phyloP scores from a whole-genome alignment of 768 basidiomycete species.

The Tremella mesenterica region DNA sequence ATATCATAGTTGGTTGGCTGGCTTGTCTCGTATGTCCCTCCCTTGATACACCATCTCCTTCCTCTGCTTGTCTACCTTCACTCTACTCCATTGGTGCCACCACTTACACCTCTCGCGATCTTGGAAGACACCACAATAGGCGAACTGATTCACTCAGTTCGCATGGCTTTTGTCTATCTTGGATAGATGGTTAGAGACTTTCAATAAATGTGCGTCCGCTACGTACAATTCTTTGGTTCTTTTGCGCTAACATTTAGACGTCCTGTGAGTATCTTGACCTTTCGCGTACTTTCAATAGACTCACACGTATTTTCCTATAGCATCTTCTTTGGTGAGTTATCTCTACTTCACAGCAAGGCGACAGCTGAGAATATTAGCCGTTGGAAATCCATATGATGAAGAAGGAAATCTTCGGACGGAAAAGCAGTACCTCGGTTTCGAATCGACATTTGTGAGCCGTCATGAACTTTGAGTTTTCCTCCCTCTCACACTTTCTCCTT shows the following conservation, averaged over 20 bases:
- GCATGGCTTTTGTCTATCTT: not conserved
- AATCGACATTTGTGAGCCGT: too few species aligned
- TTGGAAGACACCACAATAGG: not conserved
- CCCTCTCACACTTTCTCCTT: too few species aligned
- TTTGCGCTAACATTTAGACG: not conserved
- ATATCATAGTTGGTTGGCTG: not conserved
- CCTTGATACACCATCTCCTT: not conserved
- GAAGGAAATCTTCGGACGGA: not conserved
- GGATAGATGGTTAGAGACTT: not conserved
- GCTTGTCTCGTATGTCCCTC: not conserved
- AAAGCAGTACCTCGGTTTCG: not conserved
- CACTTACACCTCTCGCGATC: not conserved
- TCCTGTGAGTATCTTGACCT: not conserved
- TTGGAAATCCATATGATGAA: not conserved
- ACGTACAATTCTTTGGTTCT: not conserved
- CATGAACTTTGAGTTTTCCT: too few species aligned
- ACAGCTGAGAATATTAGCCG: not conserved
- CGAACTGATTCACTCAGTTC: not conserved
- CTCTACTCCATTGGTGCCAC: not conserved
- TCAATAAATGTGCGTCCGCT: slow-evolving; percentile 1
- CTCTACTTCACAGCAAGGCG: not conserved
- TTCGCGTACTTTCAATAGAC: not conserved
- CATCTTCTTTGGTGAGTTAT: slow-evolving; percentile 1
- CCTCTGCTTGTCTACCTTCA: not conserved
- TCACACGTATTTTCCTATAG: not conserved